These are phyloP conservation scores for Botryotinia convoluta DNA, from an alignment of 2,329 filamentous ascomycete genomes.

Conservation along the genomic window DNA sequence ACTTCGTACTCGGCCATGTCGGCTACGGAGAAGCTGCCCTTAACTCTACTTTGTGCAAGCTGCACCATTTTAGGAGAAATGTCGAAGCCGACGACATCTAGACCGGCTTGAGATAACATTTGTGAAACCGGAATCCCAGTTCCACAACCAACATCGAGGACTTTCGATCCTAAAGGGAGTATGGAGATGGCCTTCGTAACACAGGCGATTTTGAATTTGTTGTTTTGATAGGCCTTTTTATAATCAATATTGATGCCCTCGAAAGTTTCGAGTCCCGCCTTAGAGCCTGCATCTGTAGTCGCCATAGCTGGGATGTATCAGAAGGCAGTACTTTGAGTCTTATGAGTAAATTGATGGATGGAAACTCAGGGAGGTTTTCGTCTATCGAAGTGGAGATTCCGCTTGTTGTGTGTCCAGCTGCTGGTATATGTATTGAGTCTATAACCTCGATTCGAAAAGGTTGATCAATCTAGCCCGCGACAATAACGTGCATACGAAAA, in stretches of 20 bases:
- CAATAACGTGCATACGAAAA: no score
- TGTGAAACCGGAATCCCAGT: slow-evolving; percentile 36
- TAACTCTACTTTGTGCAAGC: slow-evolving; percentile 20
- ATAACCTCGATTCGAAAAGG: no score
- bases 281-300: slow-evolving; percentile 21
- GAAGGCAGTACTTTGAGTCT: background rate
- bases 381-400: background rate
- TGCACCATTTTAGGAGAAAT: slow-evolving; percentile 39
- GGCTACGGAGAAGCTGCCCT: slow-evolving; percentile 21
- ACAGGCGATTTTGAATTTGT: background rate
- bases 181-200: slow-evolving; percentile 3
- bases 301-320: background rate
- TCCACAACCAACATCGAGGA: slow-evolving; percentile 40
- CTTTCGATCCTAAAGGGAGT: background rate
- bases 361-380: background rate
- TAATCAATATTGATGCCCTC: slow-evolving; percentile 17
- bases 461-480: no score
- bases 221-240: slow-evolving; percentile 16
- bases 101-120: slow-evolving; percentile 32
- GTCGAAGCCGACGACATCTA: slow-evolving; percentile 26
- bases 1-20: slow-evolving; percentile 29
- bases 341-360: background rate
- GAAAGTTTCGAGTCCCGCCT: slow-evolving; percentile 28
- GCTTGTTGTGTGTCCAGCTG: background rate
- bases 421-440: background rate